phyloP scores from a whole-genome alignment of 768 basidiomycete species.

The Tephrocybe rancida region DNA sequence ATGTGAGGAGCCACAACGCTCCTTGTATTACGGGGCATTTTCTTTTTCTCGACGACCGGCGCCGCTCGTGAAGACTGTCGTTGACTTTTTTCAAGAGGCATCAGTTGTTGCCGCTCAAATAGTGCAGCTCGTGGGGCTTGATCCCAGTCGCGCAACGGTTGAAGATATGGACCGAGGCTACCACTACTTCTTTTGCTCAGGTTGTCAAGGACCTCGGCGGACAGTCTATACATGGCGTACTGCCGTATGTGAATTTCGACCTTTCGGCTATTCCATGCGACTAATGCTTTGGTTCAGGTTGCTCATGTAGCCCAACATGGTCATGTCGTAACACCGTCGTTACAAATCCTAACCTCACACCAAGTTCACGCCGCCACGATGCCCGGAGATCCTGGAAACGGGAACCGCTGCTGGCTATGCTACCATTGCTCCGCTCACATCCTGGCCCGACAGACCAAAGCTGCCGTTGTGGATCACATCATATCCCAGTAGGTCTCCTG shows the following conservation, averaged over 20 bases:
- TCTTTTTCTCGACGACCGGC: no score
- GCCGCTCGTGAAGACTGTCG: not conserved
- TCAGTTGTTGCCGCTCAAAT: conserved; percentile 4
- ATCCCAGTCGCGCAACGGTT: conserved; percentile 3
- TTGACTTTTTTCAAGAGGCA: not conserved
- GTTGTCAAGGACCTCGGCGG: not conserved
- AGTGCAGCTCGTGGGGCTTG: conserved; percentile 6
- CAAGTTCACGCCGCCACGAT: not conserved
- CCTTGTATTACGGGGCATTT: no score
- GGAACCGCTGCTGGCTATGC: conserved; percentile 2
- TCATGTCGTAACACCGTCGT: not conserved
- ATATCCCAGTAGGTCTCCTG: not conserved
- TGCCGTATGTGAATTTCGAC: conserved; percentile 7
- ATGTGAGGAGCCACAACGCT: no score
- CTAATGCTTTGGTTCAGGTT: not conserved
- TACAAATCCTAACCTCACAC: not conserved
- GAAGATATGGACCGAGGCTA: conserved; percentile 9
- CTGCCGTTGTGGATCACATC: not conserved
- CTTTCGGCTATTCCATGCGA: not conserved
- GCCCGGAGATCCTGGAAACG: not conserved
- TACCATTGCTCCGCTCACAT: conserved; percentile 7
- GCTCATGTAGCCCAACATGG: not conserved
- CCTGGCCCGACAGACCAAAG: not conserved
- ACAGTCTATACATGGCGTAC: conserved; percentile 14
- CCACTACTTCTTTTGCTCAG: conserved; percentile 10